phyloP scores from a whole-genome alignment of 768 basidiomycete genomes.

The Rhizopogon vesiculosus region DNA sequence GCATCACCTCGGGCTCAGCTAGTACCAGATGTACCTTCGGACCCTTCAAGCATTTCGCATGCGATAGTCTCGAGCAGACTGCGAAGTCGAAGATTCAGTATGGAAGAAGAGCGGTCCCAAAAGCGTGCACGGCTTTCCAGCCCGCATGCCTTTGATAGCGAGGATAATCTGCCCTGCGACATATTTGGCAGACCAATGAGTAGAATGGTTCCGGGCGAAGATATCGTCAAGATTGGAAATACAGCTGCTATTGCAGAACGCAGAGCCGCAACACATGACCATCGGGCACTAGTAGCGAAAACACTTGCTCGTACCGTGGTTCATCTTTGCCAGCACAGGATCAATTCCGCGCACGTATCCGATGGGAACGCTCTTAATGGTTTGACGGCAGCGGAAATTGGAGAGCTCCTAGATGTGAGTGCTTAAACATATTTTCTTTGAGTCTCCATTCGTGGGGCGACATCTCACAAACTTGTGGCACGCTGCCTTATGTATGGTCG shows the following conservation, averaged over 20 bases:
- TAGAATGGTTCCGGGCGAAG: not conserved
- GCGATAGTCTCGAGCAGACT: conserved; percentile 1
- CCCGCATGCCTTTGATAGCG: conserved; percentile 10
- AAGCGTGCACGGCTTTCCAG: conserved; percentile 21
- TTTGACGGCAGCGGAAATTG: conserved; percentile 26
- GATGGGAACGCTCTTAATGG: conserved; percentile 9
- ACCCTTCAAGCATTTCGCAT: not conserved
- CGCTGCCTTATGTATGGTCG: not conserved
- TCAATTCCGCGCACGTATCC: conserved; percentile 2
- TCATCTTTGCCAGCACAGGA: conserved; percentile 20
- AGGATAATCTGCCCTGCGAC: conserved; percentile 2
- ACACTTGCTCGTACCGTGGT: conserved; percentile 19
- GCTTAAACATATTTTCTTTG: not conserved
- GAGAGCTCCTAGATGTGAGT: conserved; percentile 29
- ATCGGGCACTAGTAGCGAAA: conserved; percentile 8
- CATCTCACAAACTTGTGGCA: not conserved
- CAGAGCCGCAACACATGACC: conserved; percentile 1
- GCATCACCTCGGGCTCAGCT: not conserved
- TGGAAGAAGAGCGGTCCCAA: conserved; percentile 22
- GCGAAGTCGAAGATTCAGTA: conserved; percentile 12
- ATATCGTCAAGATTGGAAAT: not conserved
- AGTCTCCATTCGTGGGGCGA: not conserved
- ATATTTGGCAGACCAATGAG: conserved; percentile 8
- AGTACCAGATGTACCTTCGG: not conserved
- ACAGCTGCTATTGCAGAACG: not conserved